phyloP scores from a whole-genome alignment of 345 rosid genomes.

The Nephelium lappaceum region DNA sequence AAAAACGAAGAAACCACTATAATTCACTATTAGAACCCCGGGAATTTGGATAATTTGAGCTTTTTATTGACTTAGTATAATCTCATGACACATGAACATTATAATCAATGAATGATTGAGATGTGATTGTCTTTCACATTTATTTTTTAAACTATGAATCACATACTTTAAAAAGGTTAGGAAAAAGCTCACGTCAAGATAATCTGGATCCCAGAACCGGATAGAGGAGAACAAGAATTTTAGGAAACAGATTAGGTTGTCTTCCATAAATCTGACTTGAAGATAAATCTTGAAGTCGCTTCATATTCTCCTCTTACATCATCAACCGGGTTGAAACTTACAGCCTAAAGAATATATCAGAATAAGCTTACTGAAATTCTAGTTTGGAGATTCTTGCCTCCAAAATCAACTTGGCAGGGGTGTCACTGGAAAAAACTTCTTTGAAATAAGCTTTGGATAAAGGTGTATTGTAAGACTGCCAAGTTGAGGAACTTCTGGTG shows the following conservation, averaged over 20 bases:
- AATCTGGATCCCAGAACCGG: no score
- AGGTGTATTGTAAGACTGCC: neutral
- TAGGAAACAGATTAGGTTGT: neutral
- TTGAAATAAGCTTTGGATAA: neutral
- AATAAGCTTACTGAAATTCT: neutral
- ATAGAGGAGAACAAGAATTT: neutral
- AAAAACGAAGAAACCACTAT: neutral
- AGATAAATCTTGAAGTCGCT: neutral
- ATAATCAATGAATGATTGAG: no score
- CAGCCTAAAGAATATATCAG: neutral
- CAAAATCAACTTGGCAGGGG: neutral
- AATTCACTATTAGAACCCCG: neutral
- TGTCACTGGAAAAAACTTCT: neutral
- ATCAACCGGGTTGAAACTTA: neutral
- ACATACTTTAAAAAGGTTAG: no score
- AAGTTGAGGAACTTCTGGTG: slow-evolving; percentile 14
- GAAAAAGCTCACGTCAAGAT: no score
- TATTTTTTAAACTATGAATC: no score
- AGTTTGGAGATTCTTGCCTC: neutral
- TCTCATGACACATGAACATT: no score
- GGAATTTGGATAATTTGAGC: no score
- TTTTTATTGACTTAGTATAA: no score
- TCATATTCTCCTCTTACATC: neutral
- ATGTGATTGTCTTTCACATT: no score
- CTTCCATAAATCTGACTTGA: neutral